phyloP scores from a whole-genome alignment of 2,329 filamentous ascomycete genomes.

The Ophiostoma quercus region DNA sequence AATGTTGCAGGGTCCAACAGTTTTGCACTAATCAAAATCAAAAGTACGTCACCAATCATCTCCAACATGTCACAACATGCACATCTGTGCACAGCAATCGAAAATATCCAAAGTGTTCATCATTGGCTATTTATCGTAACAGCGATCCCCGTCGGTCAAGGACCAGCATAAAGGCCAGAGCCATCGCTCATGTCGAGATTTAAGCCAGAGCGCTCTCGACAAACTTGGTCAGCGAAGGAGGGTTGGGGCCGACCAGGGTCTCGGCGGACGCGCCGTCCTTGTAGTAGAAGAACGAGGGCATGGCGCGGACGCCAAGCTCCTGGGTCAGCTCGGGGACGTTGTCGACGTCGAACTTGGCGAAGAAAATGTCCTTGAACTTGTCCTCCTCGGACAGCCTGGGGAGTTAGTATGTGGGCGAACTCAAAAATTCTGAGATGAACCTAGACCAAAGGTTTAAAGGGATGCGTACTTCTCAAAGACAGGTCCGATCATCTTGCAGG shows the following conservation, averaged over 20 bases:
- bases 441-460: not conserved
- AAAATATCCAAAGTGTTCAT: not conserved
- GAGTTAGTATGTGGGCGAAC: not conserved
- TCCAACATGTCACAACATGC: not conserved
- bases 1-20: not conserved
- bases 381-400: slow-evolving; percentile 52
- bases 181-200: not conserved
- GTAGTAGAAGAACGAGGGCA: slow-evolving; percentile 89
- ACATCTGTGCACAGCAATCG: not conserved
- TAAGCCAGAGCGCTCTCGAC: slow-evolving; percentile 11
- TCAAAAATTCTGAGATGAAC: too few relatives aligned
- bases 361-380: slow-evolving; percentile 51
- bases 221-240: slow-evolving; percentile 34
- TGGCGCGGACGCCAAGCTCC: slow-evolving; percentile 76
- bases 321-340: slow-evolving; percentile 67
- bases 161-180: not conserved
- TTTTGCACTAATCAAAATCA: not conserved
- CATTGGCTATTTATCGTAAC: slow-evolving; percentile 1
- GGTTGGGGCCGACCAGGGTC: slow-evolving; percentile 77
- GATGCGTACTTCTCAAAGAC: slow-evolving; percentile 58
- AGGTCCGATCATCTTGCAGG: slow-evolving; percentile 87
- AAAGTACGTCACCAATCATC: not conserved
- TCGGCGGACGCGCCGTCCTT: slow-evolving; percentile 67
- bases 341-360: slow-evolving; percentile 91
- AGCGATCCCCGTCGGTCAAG: not conserved